A percentile compares a stretch with the other conserved stretches of the same genome.
Conservation (phyloP, 192 early-diverging fungal genomes). For the Backusella macrospora region DNA sequence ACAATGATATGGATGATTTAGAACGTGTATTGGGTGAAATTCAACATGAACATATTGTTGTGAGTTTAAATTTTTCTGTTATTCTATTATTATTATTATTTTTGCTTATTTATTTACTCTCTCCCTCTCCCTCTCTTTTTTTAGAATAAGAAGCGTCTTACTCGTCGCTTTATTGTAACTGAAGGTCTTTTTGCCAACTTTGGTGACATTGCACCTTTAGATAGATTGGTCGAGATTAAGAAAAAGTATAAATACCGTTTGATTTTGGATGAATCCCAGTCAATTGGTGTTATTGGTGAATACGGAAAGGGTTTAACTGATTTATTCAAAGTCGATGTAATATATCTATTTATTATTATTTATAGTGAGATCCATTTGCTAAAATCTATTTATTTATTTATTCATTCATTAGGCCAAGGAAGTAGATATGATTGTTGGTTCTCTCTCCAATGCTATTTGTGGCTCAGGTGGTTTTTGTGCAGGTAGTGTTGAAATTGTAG, state of each 20-base stretch:
- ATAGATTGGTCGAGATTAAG: conserved; percentile 85
- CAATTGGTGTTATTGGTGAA: conserved; percentile 86
- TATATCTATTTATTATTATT: background rate
- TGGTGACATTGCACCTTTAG: conserved; percentile 86
- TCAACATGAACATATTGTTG: conserved; percentile 61
- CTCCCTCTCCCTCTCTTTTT: background rate
- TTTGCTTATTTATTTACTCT: conserved; percentile 1
- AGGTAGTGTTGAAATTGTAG: conserved; percentile 81
- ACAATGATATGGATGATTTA: conserved; percentile 96
- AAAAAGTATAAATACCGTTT: conserved; percentile 95
- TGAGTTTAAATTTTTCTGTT: conserved; percentile 21
- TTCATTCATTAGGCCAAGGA: conserved; percentile 64
- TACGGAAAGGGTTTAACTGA: conserved; percentile 89
- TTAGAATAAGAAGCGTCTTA: conserved; percentile 76
- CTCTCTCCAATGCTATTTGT: conserved; percentile 78
- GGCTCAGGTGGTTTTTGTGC: conserved; percentile 93
- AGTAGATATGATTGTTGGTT: conserved; percentile 89
- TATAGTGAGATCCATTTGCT: background rate
- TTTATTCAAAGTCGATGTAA: conserved; percentile 70
- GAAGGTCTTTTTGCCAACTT: conserved; percentile 90
- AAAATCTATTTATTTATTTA: background rate
- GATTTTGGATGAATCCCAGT: conserved; percentile 91
- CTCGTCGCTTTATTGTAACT: conserved; percentile 91
- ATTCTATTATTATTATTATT: background rate
- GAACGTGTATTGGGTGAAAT: conserved; percentile 84